These are phyloP conservation scores for Mercurialis annua DNA, from an alignment of 345 rosid species.

Conservation along the genomic window DNA sequence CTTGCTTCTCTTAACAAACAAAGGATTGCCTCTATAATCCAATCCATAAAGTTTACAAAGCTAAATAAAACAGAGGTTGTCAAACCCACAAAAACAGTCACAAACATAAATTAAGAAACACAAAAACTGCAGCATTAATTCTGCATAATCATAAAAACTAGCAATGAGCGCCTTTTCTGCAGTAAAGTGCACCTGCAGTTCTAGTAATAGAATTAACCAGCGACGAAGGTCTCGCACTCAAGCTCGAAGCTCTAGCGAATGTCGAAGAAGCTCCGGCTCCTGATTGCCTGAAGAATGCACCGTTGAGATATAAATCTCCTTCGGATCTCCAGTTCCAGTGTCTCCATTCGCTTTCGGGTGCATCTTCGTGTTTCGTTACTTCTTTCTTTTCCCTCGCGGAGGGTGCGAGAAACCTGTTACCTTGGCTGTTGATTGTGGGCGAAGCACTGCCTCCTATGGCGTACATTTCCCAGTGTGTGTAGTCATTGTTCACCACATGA, in stretches of 20 bases:
- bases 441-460: conserved; percentile 32
- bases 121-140: conserved; percentile 1
- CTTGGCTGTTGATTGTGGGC: conserved; percentile 29
- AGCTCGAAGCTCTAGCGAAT: conserved; percentile 23
- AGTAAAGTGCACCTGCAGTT: conserved; percentile 27
- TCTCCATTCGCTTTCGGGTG: conserved; percentile 28
- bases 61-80: conserved; percentile 8
- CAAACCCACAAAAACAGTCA: neutral
- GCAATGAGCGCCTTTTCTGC: conserved; percentile 26
- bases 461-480: conserved; percentile 33
- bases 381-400: conserved; percentile 16
- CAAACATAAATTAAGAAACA: neutral
- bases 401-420: conserved; percentile 29
- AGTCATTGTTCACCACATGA: conserved; percentile 35
- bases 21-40: neutral
- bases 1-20: conserved; percentile 9
- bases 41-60: neutral
- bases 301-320: conserved; percentile 25
- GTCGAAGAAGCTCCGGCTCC: conserved; percentile 25
- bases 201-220: conserved; percentile 20
- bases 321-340: conserved; percentile 32
- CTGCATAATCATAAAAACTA: neutral
- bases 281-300: conserved; percentile 23
- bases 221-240: conserved; percentile 30
- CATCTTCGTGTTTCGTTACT: conserved; percentile 31